Base-by-base conservation (phyloP, 108 stramenopile genomes). In the Skeletonema tropicum region DNA sequence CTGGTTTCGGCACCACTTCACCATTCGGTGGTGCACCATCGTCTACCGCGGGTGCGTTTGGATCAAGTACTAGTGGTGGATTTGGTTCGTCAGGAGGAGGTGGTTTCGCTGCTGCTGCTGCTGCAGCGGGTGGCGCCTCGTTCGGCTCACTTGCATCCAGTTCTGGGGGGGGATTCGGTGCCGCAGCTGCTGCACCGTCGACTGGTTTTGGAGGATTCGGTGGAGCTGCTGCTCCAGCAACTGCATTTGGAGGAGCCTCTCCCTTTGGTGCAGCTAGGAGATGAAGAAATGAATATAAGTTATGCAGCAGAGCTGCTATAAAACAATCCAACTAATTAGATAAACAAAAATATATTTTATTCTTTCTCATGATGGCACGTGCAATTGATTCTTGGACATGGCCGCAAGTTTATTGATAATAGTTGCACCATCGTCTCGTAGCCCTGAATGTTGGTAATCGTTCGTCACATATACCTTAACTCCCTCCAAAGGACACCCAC, bases 381-480 rank as follows among this genome's bases (percentile, higher is more conserved):
- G 75, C 36, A 89, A 73, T 23, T 61, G 71, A 15, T 89, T 92
- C 19, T 84, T 92, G 2, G 95, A 91, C 95, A 96, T 96, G 6
- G 88, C 88, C 19, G 92, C 65, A 29, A 97, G 76, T 76, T 95
- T 97, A 39, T 68, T 67, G 67, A 97, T 88, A 31, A 97, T 85
- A 30, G 45, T 82, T 23, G 91, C 90, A 3, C 96, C 96, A 75
- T 93, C 89, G 48, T 97, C 94, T 23, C 97, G 83, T 7, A 98
- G 52, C 10, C 96, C 97, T 9, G 88, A 91, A 77, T 98, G 97
- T 68, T 98, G 97, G 83, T 95, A 96, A 46, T 96, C 95, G 72
- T 97, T 98, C 1, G 92, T 97, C 0, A 97, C 82, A 82, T 89
- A 97, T 1, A 92, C 84, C 60, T 95, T 93, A 48, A 87, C 82